Conservation (phyloP, 768 basidiomycete species). For the Mycena kentingensis region DNA sequence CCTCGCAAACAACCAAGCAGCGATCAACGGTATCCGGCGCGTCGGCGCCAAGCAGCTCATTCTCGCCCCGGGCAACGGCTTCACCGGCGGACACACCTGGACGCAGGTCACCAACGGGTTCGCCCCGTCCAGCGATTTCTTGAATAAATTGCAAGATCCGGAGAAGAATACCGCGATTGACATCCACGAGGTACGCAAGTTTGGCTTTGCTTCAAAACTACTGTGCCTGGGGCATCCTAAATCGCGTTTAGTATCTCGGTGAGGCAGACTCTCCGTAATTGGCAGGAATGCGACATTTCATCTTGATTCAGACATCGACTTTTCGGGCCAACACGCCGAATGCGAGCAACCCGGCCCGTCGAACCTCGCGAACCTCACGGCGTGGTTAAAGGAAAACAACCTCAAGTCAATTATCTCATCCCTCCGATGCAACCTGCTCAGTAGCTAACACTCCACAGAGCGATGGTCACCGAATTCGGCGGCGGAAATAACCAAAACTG, state of each 20-base stretch:
- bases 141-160: slow-evolving; percentile 44
- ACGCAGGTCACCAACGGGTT: slow-evolving; percentile 37
- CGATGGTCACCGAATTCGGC: slow-evolving; percentile 48
- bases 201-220: not conserved
- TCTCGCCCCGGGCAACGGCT: slow-evolving; percentile 49
- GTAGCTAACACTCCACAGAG: slow-evolving; percentile 29
- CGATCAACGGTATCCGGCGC: slow-evolving; percentile 44
- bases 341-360: slow-evolving; percentile 47
- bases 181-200: slow-evolving; percentile 46
- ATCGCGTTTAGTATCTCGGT: slow-evolving; percentile 17
- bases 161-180: slow-evolving; percentile 47
- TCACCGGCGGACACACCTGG: slow-evolving; percentile 48
- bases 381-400: slow-evolving; percentile 44
- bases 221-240: not conserved
- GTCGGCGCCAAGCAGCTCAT: slow-evolving; percentile 45
- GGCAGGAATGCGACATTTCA: not conserved
- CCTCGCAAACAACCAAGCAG: slow-evolving; percentile 46
- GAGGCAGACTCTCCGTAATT: not conserved
- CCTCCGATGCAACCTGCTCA: not conserved
- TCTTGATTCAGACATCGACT: slow-evolving; percentile 40
- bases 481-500: slow-evolving; percentile 46
- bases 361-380: slow-evolving; percentile 43
- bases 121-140: slow-evolving; percentile 44
- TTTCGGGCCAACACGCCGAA: slow-evolving; percentile 43
- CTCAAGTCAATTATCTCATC: slow-evolving; percentile 36